Conservation (phyloP, 1,284 basidiomycete species). For the Microbotryum lychnidis-dioicae region DNA sequence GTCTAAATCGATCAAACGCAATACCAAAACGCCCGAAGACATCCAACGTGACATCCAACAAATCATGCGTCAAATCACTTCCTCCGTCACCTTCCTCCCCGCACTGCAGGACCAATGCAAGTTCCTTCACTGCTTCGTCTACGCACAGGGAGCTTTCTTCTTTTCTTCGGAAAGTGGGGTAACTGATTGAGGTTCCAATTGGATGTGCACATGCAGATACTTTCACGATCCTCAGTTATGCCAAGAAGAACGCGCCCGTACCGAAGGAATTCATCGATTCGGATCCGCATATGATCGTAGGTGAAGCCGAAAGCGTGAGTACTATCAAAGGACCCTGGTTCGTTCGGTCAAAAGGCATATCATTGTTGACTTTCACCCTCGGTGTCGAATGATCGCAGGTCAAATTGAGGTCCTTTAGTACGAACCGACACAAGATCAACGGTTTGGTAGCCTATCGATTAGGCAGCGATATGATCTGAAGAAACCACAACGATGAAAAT, state of each 20-base stretch:
- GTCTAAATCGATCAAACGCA: slow-evolving; percentile 36
- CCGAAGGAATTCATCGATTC: slow-evolving; percentile 92
- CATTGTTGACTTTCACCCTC: slow-evolving; percentile 5
- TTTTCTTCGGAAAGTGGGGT: too few species aligned
- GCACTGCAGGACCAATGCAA: slow-evolving; percentile 88
- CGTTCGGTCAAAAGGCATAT: slow-evolving; percentile 9
- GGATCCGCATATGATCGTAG: slow-evolving; percentile 87
- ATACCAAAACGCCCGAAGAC: slow-evolving; percentile 62
- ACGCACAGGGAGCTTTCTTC: neutral
- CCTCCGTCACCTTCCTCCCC: slow-evolving; percentile 89
- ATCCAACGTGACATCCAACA: slow-evolving; percentile 96
- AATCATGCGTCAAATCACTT: slow-evolving; percentile 97
- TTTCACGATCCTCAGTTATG: slow-evolving; percentile 92
- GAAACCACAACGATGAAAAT: neutral
- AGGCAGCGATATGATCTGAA: slow-evolving; percentile 35
- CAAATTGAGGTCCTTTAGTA: slow-evolving; percentile 42
- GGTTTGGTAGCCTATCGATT: slow-evolving; percentile 43
- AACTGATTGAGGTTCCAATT: too few species aligned
- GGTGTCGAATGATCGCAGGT: slow-evolving; percentile 35
- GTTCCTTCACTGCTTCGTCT: slow-evolving; percentile 43
- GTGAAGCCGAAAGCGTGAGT: slow-evolving; percentile 89
- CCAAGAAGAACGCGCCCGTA: slow-evolving; percentile 68
- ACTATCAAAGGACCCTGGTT: slow-evolving; percentile 14
- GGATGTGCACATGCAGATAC: slow-evolving; percentile 40
- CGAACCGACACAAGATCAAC: slow-evolving; percentile 42